Base-by-base conservation (phyloP, 108 stramenopile species). In the Cyclotella kingstonii region DNA sequence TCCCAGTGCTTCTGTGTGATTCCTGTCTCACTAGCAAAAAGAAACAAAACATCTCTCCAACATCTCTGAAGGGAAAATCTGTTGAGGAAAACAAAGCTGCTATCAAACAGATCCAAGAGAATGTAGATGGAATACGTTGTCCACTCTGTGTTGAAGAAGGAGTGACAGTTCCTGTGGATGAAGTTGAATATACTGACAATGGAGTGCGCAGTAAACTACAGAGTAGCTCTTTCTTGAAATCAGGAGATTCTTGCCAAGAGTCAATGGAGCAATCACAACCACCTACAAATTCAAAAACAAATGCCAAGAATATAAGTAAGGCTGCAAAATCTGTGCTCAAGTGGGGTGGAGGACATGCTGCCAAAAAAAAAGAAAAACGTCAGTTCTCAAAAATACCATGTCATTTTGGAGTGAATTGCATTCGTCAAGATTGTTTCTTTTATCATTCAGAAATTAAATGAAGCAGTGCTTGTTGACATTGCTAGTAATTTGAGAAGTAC, bases 331-430 rank as follows among this genome's bases (percentile, higher is more conserved):
- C 87, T 1, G 87, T 95, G 21, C 62, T 92, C 63, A 95, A 95
- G 78, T 95, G 94, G 94, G 94, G 94, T 27, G 94, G 94, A 12
- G 94, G 94, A 12, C 91, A 92, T 69, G 90, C 91, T 0, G 38
- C 73, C 2, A 62, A 82, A 48, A 95, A 95, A 65, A 91, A 86
- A 42, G 62, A 83, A 35, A 73, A 73, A 26, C 54, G 70, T 34
- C 58, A 76, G 62, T 63, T 52, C 42, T 76, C 79, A 52, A 62
- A 84, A 46, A 73, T 70, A 31, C 60, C 60, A 0, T 95, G 94
- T 70, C 78, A 80, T 45, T 92, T 89, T 67, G 90, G 90, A 8
- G 48, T 56, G 1, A 82, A 89, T 9, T 95, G 94, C 55, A 54
- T 64, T n/a, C 74, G 94, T 53, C 68, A 66, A 25, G 89, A 89